A percentile compares a stretch with the other conserved stretches of the same genome.
These are phyloP conservation scores for Zalaria obscura DNA, from an alignment of 2,329 filamentous ascomycete species.

Conservation along the genomic window DNA sequence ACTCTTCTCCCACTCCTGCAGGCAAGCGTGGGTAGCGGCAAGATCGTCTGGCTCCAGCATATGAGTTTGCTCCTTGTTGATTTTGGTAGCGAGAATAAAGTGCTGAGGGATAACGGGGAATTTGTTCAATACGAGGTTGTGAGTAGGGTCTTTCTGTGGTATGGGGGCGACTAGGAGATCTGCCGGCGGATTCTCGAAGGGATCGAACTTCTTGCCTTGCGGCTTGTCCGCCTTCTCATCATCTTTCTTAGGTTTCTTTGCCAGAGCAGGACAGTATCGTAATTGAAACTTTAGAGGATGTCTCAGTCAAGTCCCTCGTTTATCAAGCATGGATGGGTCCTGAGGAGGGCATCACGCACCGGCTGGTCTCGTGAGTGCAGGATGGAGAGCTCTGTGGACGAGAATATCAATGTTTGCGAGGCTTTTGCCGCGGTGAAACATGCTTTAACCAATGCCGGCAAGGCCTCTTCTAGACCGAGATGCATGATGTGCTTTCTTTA, in stretches of 20 bases:
- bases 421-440: constrained; percentile 23
- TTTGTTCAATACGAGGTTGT: constrained; percentile 60
- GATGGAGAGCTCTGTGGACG: constrained; percentile 23
- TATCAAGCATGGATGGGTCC: neutral
- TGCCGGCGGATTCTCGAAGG: constrained; percentile 47
- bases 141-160: constrained; percentile 26
- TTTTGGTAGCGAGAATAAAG: constrained; percentile 56
- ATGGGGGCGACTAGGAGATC: constrained; percentile 42
- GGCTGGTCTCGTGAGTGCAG: constrained; percentile 14
- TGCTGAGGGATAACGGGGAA: constrained; percentile 58
- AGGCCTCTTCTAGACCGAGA: constrained; percentile 3
- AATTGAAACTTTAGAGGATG: constrained; percentile 48
- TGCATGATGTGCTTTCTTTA: constrained; percentile 1
- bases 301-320: neutral
- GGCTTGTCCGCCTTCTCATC: constrained; percentile 20
- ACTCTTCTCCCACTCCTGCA: constrained; percentile 38
- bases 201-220: constrained; percentile 36
- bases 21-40: constrained; percentile 45
- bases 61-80: constrained; percentile 50
- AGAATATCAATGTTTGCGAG: constrained; percentile 21
- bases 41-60: constrained; percentile 48
- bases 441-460: constrained; percentile 18
- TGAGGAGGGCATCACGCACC: constrained; percentile 11
- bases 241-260: constrained; percentile 42
- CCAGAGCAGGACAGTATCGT: constrained; percentile 54